Percentiles rank a stretch among this genome's conserved stretches.
These are phyloP conservation scores for Fusarium ambrosium DNA, from an alignment of 2,329 filamentous ascomycete genomes.

Conservation along the genomic window DNA sequence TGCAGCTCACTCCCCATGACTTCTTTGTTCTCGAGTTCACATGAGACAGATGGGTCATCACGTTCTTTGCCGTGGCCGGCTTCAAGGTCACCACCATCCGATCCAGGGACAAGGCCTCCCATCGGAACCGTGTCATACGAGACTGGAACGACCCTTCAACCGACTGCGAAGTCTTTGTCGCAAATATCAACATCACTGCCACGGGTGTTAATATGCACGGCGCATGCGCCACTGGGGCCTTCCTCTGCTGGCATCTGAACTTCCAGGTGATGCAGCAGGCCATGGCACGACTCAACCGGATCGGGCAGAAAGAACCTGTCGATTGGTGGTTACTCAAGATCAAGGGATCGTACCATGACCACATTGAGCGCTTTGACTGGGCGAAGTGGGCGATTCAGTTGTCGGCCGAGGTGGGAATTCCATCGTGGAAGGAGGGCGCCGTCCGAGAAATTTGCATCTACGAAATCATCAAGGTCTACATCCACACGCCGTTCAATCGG, in stretches of 20 bases:
- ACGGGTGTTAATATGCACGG: slow-evolving; percentile 3
- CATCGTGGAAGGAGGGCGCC: not conserved
- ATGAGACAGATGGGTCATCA: not conserved
- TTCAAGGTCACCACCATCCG: slow-evolving; percentile 1
- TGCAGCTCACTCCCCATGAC: not conserved
- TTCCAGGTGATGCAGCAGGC: not conserved
- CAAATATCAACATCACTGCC: slow-evolving; percentile 1
- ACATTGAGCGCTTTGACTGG: not conserved
- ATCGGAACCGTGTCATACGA: not conserved
- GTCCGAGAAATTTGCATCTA: slow-evolving; percentile 5
- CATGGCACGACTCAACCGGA: not conserved
- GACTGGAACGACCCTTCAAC: not conserved
- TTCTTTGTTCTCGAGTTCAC: not conserved
- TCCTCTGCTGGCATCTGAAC: slow-evolving; percentile 7
- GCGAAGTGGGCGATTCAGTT: slow-evolving; percentile 2
- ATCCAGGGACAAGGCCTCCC: not conserved
- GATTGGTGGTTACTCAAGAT: not conserved
- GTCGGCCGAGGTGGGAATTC: not conserved
- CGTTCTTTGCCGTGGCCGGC: not conserved
- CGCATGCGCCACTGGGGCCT: not conserved
- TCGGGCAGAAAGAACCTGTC: not conserved
- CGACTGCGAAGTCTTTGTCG: not conserved
- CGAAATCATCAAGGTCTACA: slow-evolving; percentile 2
- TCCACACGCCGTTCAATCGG: slow-evolving; percentile 1
- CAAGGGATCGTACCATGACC: slow-evolving; percentile 1